Percentiles rank a stretch among this genome's conserved stretches.
phyloP scores from a whole-genome alignment of 305 asterid species.

The Fraxinus angustifolia region DNA sequence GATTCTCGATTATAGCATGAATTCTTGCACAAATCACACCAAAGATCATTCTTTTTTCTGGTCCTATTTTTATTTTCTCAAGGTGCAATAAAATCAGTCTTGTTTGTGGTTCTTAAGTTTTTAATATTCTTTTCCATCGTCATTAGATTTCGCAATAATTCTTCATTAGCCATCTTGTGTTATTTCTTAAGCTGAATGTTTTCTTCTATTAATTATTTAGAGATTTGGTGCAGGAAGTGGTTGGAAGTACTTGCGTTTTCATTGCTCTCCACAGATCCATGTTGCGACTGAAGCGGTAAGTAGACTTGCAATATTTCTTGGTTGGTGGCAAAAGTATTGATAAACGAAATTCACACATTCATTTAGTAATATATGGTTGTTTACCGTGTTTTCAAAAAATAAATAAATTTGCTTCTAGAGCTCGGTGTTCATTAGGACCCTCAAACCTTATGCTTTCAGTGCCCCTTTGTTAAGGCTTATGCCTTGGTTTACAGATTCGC shows the following conservation, averaged over 20 bases:
- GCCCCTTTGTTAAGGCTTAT: neutral
- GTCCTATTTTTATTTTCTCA: neutral
- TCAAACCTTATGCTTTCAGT: neutral
- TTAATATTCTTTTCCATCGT: neutral
- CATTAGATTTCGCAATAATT: slow-evolving; percentile 16
- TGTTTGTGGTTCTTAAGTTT: slow-evolving; percentile 12
- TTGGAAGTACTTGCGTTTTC: slow-evolving; percentile 76
- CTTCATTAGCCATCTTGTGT: neutral
- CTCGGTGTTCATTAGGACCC: neutral
- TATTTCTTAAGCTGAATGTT: slow-evolving; percentile 5
- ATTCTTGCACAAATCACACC: neutral
- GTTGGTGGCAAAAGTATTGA: slow-evolving; percentile 13
- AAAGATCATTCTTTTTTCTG: neutral
- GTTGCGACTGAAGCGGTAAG: slow-evolving; percentile 74
- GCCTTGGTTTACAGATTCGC: neutral
- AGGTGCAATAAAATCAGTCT: neutral
- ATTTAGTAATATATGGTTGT: neutral
- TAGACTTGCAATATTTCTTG: slow-evolving; percentile 18
- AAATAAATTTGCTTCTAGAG: neutral
- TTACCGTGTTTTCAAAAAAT: neutral
- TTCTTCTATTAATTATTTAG: neutral
- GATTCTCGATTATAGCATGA: neutral
- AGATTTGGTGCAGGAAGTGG: slow-evolving; percentile 60
- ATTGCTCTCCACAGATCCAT: slow-evolving; percentile 87
- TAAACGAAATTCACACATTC: slow-evolving; percentile 2